phyloP scores from a whole-genome alignment of 805 yeast genomes.

The Kluyveromyces aestuarii region DNA sequence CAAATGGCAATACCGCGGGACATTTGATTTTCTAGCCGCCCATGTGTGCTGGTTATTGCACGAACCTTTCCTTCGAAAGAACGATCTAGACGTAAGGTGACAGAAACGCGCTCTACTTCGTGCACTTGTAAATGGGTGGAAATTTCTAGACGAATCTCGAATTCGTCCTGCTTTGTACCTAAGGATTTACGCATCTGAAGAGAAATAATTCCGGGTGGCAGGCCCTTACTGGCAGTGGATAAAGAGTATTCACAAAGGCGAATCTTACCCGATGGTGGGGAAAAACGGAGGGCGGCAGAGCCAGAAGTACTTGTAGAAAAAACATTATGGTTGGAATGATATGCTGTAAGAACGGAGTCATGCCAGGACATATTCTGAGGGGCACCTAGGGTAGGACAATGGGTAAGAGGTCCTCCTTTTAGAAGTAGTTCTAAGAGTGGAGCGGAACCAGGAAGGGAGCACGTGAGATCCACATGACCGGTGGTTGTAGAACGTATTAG shows the following conservation, averaged over 20 bases:
- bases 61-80: conserved; percentile 33
- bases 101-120: conserved; percentile 37
- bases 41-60: conserved; percentile 59
- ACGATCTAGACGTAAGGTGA: conserved; percentile 30
- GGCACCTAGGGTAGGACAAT: neutral
- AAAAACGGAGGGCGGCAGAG: conserved; percentile 54
- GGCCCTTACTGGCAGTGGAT: conserved; percentile 10
- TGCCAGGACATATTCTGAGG: neutral
- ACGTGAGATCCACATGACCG: conserved; percentile 56
- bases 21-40: conserved; percentile 55
- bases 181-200: conserved; percentile 25
- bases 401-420: conserved; percentile 29
- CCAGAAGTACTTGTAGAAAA: neutral
- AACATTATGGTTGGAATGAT: neutral
- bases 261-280: conserved; percentile 83
- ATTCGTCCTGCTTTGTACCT: conserved; percentile 32
- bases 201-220: conserved; percentile 20
- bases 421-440: conserved; percentile 58
- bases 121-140: conserved; percentile 36
- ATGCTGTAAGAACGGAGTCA: neutral
- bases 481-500: conserved; percentile 33
- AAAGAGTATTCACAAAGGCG: conserved; percentile 54
- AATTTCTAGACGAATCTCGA: conserved; percentile 28
- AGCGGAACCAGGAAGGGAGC: conserved; percentile 58
- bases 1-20: neutral